These are phyloP conservation scores for Abrus precatorius DNA, from an alignment of 306 rosid genomes.

Conservation along the genomic window DNA sequence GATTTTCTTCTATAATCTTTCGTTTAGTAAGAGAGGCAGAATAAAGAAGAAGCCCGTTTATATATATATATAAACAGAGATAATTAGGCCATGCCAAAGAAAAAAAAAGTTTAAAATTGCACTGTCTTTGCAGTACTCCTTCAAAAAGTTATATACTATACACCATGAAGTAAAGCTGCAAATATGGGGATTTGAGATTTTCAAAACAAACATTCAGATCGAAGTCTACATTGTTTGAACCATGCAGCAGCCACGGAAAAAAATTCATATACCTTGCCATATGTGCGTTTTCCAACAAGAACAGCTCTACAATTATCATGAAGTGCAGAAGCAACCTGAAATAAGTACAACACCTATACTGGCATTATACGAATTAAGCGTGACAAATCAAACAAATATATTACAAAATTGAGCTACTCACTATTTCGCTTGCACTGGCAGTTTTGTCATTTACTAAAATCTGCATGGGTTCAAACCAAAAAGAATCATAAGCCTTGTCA, in stretches of 20 bases:
- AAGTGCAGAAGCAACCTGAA: constrained; percentile 99
- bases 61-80: not conserved
- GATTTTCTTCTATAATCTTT: constrained; percentile 14
- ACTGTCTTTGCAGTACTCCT: not conserved
- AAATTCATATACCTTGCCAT: constrained; percentile 78
- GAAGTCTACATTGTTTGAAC: constrained; percentile 30
- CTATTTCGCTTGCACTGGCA: constrained; percentile 99
- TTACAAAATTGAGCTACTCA: constrained; percentile 59
- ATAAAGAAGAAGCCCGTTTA: not conserved
- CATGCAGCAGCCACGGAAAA: constrained; percentile 19
- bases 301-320: constrained; percentile 97
- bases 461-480: constrained; percentile 60
- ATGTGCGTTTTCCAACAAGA: constrained; percentile 94
- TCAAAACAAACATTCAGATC: constrained; percentile 10
- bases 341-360: constrained; percentile 41
- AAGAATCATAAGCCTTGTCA: constrained; percentile 49
- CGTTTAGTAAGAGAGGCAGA: not conserved
- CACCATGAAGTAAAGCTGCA: not conserved
- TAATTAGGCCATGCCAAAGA: not conserved
- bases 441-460: constrained; percentile 91
- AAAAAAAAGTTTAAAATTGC: not conserved
- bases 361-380: constrained; percentile 33
- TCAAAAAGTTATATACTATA: constrained; percentile 6
- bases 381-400: constrained; percentile 43
- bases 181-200: constrained; percentile 22